Evolutionary conservation across 257 asterid genomes (phyloP), one percentile per base, ranked within the genome.

Genomic region (Rubia yunnanensis): DNA sequence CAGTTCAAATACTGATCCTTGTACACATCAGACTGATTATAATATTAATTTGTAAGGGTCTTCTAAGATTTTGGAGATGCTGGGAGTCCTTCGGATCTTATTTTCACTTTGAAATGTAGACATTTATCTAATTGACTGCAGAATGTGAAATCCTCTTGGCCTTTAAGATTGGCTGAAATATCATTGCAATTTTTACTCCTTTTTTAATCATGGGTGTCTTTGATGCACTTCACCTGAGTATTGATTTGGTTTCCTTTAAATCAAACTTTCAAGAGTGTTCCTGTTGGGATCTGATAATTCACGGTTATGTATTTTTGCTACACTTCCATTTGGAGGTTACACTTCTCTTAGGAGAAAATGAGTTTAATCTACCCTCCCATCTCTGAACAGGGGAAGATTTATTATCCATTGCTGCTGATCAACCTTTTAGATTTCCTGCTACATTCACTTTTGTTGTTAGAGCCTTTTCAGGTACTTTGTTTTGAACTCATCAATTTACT

Each of bases 371-470:
- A 26, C 23, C 48, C n/a, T 71, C 65, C 20, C 54, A 23, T 69
- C 57, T 69, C 57, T 38, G 50, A 15, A 77, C 90, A 92, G 97
- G 99, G 66, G 99, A 94, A 82, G 97, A 94, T 77, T 78, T 94
- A 79, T 74, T 94, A 77, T 78, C 97, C 67, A 86, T 94, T 52
- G 97, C 96, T 49, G 99, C 94, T 7, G 99, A 94, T 76, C 99
- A 94, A 74, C 97, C 99, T 5, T 94, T 94, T 68, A 83, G 99
- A 39, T 94, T 94, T 79, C 99, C 99, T 44, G 99, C 99, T 55
- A 94, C 99, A 66, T 94, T 94, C 84, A 94, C 99, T 72, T 94
- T 94, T 70, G 99, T 94, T 68, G 99, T 94, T 58, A 74, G 99
- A 79, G 88, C 99, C 13, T 94, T 94, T 86, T 94, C 99, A 60